phyloP scores from a whole-genome alignment of 129 eudicot genomes.

The Arctium lappa region DNA sequence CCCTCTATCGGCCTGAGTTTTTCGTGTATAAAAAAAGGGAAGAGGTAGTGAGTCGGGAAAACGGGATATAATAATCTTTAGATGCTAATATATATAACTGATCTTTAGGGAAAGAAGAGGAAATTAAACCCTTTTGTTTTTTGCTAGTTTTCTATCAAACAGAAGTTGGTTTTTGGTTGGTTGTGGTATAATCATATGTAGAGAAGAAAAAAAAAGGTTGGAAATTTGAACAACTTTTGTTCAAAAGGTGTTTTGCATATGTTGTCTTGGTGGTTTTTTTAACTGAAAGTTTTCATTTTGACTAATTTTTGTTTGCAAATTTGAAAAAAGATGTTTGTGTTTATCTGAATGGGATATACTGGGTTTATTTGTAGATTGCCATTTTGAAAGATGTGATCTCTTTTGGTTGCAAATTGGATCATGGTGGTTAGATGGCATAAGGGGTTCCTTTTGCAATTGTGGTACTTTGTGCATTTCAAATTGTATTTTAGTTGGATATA shows the following conservation, averaged over 20 bases:
- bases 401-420: no score
- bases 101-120: conserved; percentile 25
- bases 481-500: no score
- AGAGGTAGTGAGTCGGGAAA: conserved; percentile 27
- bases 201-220: conserved; percentile 14
- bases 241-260: conserved; percentile 15
- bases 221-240: conserved; percentile 10
- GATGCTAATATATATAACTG: conserved; percentile 27
- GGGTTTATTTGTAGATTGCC: background rate
- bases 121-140: conserved; percentile 12
- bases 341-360: background rate
- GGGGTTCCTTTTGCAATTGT: no score
- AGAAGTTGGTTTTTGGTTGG: conserved; percentile 22
- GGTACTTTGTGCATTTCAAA: no score
- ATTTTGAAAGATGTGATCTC: no score
- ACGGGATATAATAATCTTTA: conserved; percentile 24
- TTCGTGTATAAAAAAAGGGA: conserved; percentile 25
- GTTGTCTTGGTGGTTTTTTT: background rate
- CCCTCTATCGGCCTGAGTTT: conserved; percentile 54
- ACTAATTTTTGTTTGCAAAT: background rate
- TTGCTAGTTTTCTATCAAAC: conserved; percentile 15
- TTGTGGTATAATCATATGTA: conserved; percentile 33
- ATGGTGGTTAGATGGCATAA: no score
- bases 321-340: background rate
- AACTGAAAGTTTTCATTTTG: background rate